phyloP scores from a whole-genome alignment of 1,139 yeast genomes.

The Yamadazyma atmosphaerica region DNA sequence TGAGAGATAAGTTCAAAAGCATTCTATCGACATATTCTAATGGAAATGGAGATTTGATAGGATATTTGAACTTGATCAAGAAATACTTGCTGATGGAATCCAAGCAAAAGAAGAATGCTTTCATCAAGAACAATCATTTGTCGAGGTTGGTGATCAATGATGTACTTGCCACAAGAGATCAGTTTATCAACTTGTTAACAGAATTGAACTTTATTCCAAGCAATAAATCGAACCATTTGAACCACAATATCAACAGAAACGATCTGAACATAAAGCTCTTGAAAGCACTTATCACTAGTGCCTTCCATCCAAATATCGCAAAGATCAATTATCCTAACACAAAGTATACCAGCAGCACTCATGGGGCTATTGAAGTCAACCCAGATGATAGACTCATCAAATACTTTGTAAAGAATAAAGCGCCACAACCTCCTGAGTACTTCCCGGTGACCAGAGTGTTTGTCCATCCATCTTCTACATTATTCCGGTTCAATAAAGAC shows the following conservation, averaged over 20 bases:
- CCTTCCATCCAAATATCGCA: conserved; percentile 81
- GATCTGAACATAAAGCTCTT: conserved; percentile 50
- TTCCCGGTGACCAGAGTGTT: conserved; percentile 14
- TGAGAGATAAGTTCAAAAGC: conserved; percentile 61
- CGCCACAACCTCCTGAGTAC: conserved; percentile 6
- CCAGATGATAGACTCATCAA: conserved; percentile 76
- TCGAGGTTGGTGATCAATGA: conserved; percentile 70
- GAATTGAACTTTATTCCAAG: conserved; percentile 68
- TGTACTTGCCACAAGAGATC: conserved; percentile 66
- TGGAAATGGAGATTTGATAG: conserved; percentile 70
- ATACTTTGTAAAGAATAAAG: conserved; percentile 52
- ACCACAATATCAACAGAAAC: conserved; percentile 46
- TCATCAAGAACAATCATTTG: conserved; percentile 60
- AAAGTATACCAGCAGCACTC: conserved; percentile 64
- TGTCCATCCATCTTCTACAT: conserved; percentile 17
- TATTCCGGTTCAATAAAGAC: conserved; percentile 26
- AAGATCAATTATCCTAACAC: conserved; percentile 82
- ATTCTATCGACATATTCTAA: conserved; percentile 42
- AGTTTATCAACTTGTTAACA: conserved; percentile 63
- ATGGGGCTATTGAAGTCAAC: conserved; percentile 82
- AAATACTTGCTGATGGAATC: conserved; percentile 35
- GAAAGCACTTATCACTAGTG: conserved; percentile 71
- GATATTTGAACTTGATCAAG: conserved; percentile 56
- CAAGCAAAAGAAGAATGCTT: conserved; percentile 38
- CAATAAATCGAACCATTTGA: conserved; percentile 11